Base-by-base conservation (phyloP, 2,329 filamentous ascomycete species). In the Fusarium multiceps region DNA sequence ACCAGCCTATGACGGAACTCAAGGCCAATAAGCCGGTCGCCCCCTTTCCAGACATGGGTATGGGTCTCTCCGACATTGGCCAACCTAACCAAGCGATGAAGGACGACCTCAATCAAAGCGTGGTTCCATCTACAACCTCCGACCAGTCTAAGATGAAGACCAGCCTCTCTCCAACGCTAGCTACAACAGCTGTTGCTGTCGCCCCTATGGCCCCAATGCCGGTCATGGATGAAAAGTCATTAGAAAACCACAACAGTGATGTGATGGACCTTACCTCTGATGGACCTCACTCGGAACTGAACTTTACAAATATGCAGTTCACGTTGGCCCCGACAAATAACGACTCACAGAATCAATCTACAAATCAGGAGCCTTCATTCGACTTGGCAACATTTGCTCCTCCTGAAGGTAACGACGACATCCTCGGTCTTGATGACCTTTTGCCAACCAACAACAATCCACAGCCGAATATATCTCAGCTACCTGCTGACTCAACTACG, bases 271-370 rank as follows among this genome's bases (percentile, higher is more conserved):
- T 71, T 6, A 51, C 72, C 1, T 63, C 60, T 4, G 68, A 64
- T 25, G 69, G 69, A 11, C 57, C 69, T 21, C 55, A 78, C 48
- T 75, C 81, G n/a, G 82, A 83, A 54, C 79, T 84, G 10, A 83
- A 83, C 65, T 88, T 88, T 69, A 88, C 86, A 16, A 81, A 88
- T 66, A 88, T 88, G 85, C 82, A 85, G 37, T 88, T 88, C 68
- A 83, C 84, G 0, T 78, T 88, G 7, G 86, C 84, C 3, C 83
- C 85, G 1, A 66, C 81, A 11, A 79, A 77, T 50, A 76, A 76
- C 59, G 69, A 79, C 21, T 68, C 58, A 30, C 74, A 77, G 46
- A 63, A 74, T 18, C 58, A 57, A 30, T 40, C 71, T 28, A 72
- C 68, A 21, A 53, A 72, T 14, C 75, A 76, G 57, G 82, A 83